Conservation (phyloP, 352 stramenopile genomes). For the Pythium monospermum region DNA sequence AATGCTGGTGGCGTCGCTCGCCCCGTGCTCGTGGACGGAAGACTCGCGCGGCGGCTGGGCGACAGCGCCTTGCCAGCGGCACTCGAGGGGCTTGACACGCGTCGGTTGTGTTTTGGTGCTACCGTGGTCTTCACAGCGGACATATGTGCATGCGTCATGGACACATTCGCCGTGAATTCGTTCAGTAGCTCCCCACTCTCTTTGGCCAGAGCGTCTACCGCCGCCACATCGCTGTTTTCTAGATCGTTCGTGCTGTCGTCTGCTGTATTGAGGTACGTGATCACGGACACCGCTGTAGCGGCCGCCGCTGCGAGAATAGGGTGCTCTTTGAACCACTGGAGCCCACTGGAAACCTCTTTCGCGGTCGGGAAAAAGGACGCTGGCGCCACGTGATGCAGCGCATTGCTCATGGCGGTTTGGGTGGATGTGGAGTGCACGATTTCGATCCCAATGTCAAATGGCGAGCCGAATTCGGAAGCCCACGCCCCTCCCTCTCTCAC, state of each 20-base stretch:
- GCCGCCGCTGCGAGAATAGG: slow-evolving; percentile 71
- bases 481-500: neutral
- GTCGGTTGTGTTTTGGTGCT: neutral
- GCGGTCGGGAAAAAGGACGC: slow-evolving; percentile 82
- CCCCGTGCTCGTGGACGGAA: slow-evolving; percentile 10
- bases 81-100: slow-evolving; percentile 9
- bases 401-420: slow-evolving; percentile 27
- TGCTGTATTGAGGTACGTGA: slow-evolving; percentile 72
- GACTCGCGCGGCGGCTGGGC: slow-evolving; percentile 7
- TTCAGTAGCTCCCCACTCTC: too few species aligned
- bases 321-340: slow-evolving; percentile 86
- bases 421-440: too few species aligned
- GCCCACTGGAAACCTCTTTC: slow-evolving; percentile 75
- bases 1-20: slow-evolving; percentile 20
- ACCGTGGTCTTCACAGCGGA: neutral
- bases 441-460: too few species aligned
- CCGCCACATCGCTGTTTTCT: too few species aligned
- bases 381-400: slow-evolving; percentile 29
- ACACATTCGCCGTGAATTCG: too few species aligned
- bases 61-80: neutral
- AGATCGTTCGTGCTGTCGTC: too few species aligned
- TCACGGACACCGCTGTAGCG: slow-evolving; percentile 75
- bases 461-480: too few species aligned
- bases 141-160: too few species aligned
- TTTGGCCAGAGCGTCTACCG: too few species aligned